phyloP scores from a whole-genome alignment of 1,284 basidiomycete species.

The Ustilago crameri region DNA sequence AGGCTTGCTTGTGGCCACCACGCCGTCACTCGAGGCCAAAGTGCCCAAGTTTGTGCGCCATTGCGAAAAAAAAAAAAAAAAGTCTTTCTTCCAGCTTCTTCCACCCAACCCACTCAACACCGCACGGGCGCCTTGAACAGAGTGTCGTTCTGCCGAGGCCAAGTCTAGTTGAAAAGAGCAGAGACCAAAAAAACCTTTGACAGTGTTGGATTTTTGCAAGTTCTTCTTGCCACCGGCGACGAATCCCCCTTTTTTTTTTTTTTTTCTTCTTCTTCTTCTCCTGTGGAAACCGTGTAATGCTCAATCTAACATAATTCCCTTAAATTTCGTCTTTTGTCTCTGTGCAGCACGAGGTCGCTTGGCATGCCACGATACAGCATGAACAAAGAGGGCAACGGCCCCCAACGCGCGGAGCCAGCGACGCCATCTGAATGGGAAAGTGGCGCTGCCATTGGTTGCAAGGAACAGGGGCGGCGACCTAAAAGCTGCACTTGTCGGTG shows the following conservation, averaged over 20 bases:
- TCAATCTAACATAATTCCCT: no score
- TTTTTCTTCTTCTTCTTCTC: no score
- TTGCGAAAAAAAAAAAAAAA: background rate
- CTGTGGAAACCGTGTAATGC: no score
- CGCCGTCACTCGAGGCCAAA: background rate
- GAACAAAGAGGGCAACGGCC: no score
- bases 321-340: no score
- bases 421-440: no score
- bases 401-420: no score
- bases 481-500: no score
- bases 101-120: background rate
- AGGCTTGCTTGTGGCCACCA: background rate
- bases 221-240: background rate
- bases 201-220: background rate
- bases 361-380: no score
- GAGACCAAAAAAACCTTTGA: background rate
- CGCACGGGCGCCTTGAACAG: constrained; percentile 1
- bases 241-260: background rate
- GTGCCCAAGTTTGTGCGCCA: background rate
- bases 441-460: no score
- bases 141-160: constrained; percentile 6
- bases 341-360: no score
- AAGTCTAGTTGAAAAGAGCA: background rate
- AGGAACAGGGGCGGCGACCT: no score
- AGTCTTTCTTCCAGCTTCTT: constrained; percentile 6